Evolutionary conservation across 2,329 filamentous ascomycete genomes (phyloP).

Genomic region (Penicillium rolfsii): DNA sequence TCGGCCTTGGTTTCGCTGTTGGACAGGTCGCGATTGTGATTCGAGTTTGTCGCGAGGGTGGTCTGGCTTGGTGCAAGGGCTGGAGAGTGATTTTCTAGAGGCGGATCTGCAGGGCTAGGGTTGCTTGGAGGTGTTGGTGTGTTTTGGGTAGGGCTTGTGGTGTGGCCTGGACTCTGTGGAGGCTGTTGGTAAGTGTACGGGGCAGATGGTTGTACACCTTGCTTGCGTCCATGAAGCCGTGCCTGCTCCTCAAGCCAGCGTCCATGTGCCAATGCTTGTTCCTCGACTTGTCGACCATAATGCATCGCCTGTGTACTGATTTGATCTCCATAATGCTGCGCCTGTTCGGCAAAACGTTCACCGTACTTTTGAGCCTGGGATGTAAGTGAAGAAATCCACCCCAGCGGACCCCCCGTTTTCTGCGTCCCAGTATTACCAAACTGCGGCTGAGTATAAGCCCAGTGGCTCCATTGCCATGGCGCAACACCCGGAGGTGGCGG

Average conservation of each 20-base stretch:
- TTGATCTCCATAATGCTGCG: slow-evolving; percentile 39
- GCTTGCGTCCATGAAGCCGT: slow-evolving; percentile 34
- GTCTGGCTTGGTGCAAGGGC: slow-evolving; percentile 1
- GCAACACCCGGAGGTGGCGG: slow-evolving; percentile 27
- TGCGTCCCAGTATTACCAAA: slow-evolving; percentile 22
- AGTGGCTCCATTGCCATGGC: slow-evolving; percentile 36
- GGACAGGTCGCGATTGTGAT: neutral
- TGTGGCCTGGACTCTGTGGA: slow-evolving; percentile 18
- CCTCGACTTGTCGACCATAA: slow-evolving; percentile 45
- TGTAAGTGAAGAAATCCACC: slow-evolving; percentile 42
- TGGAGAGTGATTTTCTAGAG: neutral
- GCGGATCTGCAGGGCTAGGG: neutral
- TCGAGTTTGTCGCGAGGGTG: neutral
- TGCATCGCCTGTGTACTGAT: slow-evolving; percentile 40
- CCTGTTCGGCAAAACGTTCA: slow-evolving; percentile 43
- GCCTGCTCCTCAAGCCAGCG: slow-evolving; percentile 46
- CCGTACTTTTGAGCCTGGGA: slow-evolving; percentile 46
- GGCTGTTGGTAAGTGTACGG: slow-evolving; percentile 18
- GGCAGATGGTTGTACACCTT: slow-evolving; percentile 24
- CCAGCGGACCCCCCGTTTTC: slow-evolving; percentile 33
- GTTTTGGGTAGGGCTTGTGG: neutral
- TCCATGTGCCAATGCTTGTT: slow-evolving; percentile 42
- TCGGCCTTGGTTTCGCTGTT: slow-evolving; percentile 2
- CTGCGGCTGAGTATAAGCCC: slow-evolving; percentile 30
- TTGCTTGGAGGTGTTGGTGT: slow-evolving; percentile 4